Base-by-base conservation (phyloP, 371 early-diverging fungal species). In the Lichtheimia corymbifera region DNA sequence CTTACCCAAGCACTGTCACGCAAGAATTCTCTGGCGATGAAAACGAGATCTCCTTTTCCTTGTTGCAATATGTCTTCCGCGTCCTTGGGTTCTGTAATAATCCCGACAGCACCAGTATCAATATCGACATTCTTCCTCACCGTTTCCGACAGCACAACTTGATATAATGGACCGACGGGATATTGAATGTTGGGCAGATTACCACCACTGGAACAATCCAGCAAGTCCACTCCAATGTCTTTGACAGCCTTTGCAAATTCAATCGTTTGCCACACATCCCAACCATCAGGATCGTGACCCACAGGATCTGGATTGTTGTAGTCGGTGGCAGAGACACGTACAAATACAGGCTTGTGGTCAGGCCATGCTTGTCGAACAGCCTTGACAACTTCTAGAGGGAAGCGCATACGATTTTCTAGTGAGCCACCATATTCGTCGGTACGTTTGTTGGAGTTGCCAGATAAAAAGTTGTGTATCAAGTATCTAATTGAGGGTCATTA, bases 401-500 rank as follows among this genome's bases (percentile, higher is more conserved):
- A 83, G 3, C 93, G 82, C 17, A 77, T 75, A 24, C 93, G 86
- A 75, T 93, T 93, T 61, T 92, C 91, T 50, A 90, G 83, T 0
- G 87, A 82, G 3, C 93, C 92, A 50, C 89, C 91, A 67, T 93
- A 96, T 50, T 86, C 65, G 67, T 96, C 97, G 0, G 92, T 91
- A 43, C 97, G 86, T 28, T 82, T 64, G 77, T 96, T 97, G 43
- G 88, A 81, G 12, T 90, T 61, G 2, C 94, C 92, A 22, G 91
- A 91, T 17, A 93, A 67, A 64, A 97, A 97, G 64, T 81, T 80
- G 67, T 86, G 83, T 53, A 93, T 59, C 45, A 95, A 74, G 71
- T 93, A 95, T 5, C 93, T 92, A 60, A 86, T 86, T 9, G 68
- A 74, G 27, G 42, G 22, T 35, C 6, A 1, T 9, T 35, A 35